phyloP scores from a whole-genome alignment of 371 early-diverging fungal genomes.

The Mortierella sp. region DNA sequence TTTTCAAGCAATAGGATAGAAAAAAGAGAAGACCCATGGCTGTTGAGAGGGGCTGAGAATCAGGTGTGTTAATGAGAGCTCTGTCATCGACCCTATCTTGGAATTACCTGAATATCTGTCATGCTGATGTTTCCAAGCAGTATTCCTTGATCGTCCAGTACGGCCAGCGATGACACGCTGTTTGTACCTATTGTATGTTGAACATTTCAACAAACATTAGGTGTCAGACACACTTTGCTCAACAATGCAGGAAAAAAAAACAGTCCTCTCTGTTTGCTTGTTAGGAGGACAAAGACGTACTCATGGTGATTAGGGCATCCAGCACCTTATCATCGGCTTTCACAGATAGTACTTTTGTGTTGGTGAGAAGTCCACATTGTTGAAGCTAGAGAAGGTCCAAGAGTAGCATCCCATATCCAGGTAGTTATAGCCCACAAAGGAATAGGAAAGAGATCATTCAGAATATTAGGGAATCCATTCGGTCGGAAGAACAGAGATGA shows the following conservation, averaged over 20 bases:
- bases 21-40: too few species aligned
- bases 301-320: constrained; percentile 70
- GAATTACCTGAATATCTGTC: constrained; percentile 69
- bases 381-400: constrained; percentile 25
- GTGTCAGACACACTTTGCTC: not conserved
- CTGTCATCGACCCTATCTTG: too few species aligned
- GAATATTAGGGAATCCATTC: too few species aligned
- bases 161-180: constrained; percentile 71
- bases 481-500: too few species aligned
- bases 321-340: constrained; percentile 48
- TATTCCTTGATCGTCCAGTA: constrained; percentile 66
- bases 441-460: not conserved
- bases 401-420: not conserved
- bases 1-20: too few species aligned
- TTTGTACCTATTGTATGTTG: constrained; percentile 56
- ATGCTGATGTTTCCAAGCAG: constrained; percentile 77
- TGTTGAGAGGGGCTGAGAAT: not conserved
- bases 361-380: constrained; percentile 62
- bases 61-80: not conserved
- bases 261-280: too few species aligned
- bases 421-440: not conserved
- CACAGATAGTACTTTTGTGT: constrained; percentile 65
- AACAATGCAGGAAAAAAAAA: too few species aligned
- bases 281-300: constrained; percentile 37
- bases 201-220: constrained; percentile 2